A percentile compares a stretch with the other conserved stretches of the same genome.
Conservation (phyloP, 2,329 filamentous ascomycete genomes). For the Ophiocordyceps unilateralis region DNA sequence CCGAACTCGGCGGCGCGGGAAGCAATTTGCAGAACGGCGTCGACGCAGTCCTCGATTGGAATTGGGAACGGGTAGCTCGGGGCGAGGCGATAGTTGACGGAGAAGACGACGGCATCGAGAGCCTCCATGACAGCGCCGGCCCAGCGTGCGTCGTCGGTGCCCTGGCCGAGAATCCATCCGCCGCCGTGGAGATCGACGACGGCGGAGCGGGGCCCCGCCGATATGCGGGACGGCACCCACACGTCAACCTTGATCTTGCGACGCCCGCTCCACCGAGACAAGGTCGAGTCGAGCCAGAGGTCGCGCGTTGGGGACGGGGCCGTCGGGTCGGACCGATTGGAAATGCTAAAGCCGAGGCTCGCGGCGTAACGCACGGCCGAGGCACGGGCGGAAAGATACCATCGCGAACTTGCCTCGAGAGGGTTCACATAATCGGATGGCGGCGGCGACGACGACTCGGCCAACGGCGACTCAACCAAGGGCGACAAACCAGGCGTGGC, state of each 20-base stretch:
- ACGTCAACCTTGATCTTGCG: slow-evolving; percentile 30
- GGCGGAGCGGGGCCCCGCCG: slow-evolving; percentile 25
- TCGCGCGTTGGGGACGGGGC: slow-evolving; percentile 20
- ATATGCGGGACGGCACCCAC: slow-evolving; percentile 19
- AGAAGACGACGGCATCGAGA: slow-evolving; percentile 40
- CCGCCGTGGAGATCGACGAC: slow-evolving; percentile 53
- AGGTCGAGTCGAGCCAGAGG: slow-evolving; percentile 24
- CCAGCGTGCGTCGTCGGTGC: slow-evolving; percentile 46
- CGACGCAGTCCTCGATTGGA: slow-evolving; percentile 47
- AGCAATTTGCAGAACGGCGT: slow-evolving; percentile 44
- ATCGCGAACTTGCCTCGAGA: slow-evolving; percentile 24
- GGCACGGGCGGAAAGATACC: slow-evolving; percentile 24
- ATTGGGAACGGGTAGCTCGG: slow-evolving; percentile 47
- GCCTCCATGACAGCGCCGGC: slow-evolving; percentile 32
- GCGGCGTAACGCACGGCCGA: slow-evolving; percentile 26
- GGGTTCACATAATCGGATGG: slow-evolving; percentile 24
- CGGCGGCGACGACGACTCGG: slow-evolving; percentile 10
- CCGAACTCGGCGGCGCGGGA: slow-evolving; percentile 36
- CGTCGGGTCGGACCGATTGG: slow-evolving; percentile 22
- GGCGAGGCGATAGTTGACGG: slow-evolving; percentile 51
- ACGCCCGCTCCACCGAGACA: slow-evolving; percentile 17
- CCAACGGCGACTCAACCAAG: neutral
- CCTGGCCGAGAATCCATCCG: slow-evolving; percentile 46
- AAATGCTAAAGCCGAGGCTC: slow-evolving; percentile 23
- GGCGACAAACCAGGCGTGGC: slow-evolving; percentile 7